phyloP scores from a whole-genome alignment of 106 monocot genomes.

The Triglochin maritima region DNA sequence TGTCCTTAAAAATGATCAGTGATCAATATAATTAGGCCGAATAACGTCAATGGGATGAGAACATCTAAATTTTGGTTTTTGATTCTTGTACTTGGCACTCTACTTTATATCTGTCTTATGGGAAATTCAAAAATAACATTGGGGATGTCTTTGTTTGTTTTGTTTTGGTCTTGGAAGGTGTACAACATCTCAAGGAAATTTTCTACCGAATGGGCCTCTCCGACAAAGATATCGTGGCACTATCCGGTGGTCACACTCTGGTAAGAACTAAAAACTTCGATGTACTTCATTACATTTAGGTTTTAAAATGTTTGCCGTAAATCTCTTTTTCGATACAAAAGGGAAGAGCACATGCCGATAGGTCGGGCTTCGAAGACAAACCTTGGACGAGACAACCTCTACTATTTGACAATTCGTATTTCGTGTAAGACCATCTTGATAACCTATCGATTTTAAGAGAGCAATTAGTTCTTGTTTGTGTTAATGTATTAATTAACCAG shows the following conservation, averaged over 20 bases:
- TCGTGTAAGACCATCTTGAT: conserved; percentile 36
- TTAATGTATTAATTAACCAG: not conserved
- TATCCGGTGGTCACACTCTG: conserved; percentile 30
- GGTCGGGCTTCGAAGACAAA: conserved; percentile 81
- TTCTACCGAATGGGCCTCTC: conserved; percentile 27
- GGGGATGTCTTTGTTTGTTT: not conserved
- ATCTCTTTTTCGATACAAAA: conserved; percentile 1
- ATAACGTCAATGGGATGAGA: not conserved
- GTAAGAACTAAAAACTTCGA: conserved; percentile 1
- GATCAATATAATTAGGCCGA: not conserved
- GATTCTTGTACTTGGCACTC: not conserved
- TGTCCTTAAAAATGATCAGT: not conserved
- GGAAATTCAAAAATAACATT: not conserved
- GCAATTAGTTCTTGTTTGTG: not conserved
- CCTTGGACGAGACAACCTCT: conserved; percentile 78
- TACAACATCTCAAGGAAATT: conserved; percentile 20
- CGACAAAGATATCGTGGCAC: conserved; percentile 25
- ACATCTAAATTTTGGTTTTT: not conserved
- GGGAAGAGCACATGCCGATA: conserved; percentile 76
- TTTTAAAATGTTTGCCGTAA: not conserved
- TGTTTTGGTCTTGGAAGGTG: not conserved
- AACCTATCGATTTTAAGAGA: not conserved
- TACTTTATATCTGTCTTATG: not conserved
- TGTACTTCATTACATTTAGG: not conserved
- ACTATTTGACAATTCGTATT: conserved; percentile 86